Evolutionary conservation across 2,329 filamentous ascomycete genomes (phyloP).

Genomic region (Calonectria montana): DNA sequence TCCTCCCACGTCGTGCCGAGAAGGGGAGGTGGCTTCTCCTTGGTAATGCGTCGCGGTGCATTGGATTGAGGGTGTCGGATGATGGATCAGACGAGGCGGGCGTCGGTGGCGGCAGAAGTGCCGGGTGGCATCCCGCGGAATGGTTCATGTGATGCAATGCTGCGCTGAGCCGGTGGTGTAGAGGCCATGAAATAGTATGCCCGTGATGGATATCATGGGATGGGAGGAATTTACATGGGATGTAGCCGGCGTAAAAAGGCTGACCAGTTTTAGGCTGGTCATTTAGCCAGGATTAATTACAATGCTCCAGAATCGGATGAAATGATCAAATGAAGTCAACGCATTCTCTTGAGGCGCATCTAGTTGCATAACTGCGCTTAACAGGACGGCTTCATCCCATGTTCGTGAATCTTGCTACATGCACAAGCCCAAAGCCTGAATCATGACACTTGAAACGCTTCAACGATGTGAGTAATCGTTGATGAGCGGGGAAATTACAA

Average conservation of each 20-base stretch:
- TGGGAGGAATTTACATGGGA: background rate
- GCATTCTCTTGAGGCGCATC: background rate
- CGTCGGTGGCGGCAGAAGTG: conserved; percentile 19
- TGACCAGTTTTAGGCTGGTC: background rate
- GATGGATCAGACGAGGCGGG: conserved; percentile 12
- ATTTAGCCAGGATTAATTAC: background rate
- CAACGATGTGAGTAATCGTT: too few species aligned
- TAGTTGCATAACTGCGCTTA: background rate
- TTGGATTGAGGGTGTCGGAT: conserved; percentile 16
- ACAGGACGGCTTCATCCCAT: background rate
- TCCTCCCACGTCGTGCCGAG: background rate
- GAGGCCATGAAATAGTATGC: background rate
- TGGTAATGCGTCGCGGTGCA: background rate
- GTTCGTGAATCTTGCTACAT: background rate
- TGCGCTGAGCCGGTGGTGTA: background rate
- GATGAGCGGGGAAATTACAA: background rate
- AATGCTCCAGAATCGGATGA: too few species aligned
- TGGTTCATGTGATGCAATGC: conserved; percentile 16
- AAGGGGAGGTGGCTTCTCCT: background rate
- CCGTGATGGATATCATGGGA: background rate
- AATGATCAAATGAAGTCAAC: background rate
- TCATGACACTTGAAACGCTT: too few species aligned
- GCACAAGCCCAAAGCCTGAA: too few species aligned
- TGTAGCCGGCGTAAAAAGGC: background rate
- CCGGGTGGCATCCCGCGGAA: conserved; percentile 5